These are phyloP conservation scores for Achaetomium macrosporum DNA, from an alignment of 2,329 filamentous ascomycete species.

Conservation along the genomic window DNA sequence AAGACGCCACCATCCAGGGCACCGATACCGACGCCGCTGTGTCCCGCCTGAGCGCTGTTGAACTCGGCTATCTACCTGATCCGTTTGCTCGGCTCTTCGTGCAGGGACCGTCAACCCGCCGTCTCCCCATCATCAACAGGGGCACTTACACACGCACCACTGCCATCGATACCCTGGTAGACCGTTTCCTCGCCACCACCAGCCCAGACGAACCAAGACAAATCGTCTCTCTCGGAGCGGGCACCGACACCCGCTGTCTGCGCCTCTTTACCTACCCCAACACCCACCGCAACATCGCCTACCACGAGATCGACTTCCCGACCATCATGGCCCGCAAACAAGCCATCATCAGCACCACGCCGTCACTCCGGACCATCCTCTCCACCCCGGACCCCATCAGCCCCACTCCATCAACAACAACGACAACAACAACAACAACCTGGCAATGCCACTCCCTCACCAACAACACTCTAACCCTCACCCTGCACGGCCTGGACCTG, in stretches of 20 bases:
- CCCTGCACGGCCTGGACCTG: constrained; percentile 63
- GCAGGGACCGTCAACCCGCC: constrained; percentile 44
- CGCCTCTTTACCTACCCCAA: constrained; percentile 57
- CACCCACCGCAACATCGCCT: constrained; percentile 47
- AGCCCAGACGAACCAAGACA: constrained; percentile 47
- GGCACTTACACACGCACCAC: constrained; percentile 89
- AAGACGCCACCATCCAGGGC: constrained; percentile 74
- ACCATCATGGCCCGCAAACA: constrained; percentile 65
- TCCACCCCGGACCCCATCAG: constrained; percentile 2
- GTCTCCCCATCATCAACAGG: constrained; percentile 90
- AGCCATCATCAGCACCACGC: constrained; percentile 36
- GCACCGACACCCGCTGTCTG: constrained; percentile 86
- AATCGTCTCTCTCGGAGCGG: constrained; percentile 87
- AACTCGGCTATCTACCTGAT: constrained; percentile 78
- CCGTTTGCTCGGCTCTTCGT: constrained; percentile 70
- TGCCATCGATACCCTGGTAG: constrained; percentile 72
- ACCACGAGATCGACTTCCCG: constrained; percentile 91
- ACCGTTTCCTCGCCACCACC: constrained; percentile 56
- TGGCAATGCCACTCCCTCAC: constrained; percentile 8
- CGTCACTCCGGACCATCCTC: constrained; percentile 30
- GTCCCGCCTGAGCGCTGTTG: constrained; percentile 82
- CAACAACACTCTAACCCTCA: constrained; percentile 19
- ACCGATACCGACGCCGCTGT: constrained; percentile 90
- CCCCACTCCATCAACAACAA: background rate
- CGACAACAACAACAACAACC: background rate